These are phyloP conservation scores for Lolium perenne DNA, from an alignment of 176 grass and related monocot species.

Conservation along the genomic window DNA sequence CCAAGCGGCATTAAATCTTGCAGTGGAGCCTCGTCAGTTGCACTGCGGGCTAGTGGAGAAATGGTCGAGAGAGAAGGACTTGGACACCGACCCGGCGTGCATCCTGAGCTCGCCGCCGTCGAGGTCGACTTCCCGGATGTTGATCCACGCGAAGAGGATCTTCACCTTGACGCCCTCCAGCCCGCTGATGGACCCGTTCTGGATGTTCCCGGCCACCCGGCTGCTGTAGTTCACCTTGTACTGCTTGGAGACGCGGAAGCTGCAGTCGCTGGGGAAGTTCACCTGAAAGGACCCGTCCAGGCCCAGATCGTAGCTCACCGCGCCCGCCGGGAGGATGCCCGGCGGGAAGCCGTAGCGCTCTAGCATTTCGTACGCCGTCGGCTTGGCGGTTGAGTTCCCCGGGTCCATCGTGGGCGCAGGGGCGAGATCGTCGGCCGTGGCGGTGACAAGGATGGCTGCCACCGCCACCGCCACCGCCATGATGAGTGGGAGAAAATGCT, in stretches of 20 bases:
- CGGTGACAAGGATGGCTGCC: background rate
- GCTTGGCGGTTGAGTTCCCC: background rate
- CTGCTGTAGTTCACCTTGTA: constrained; percentile 44
- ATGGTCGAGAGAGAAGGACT: background rate
- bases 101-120: background rate
- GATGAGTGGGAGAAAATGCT: background rate
- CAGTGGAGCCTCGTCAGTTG: background rate
- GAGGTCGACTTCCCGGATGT: background rate
- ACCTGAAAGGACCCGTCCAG: constrained; percentile 65
- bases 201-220: constrained; percentile 47
- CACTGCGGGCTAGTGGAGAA: background rate
- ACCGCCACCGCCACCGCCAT: background rate
- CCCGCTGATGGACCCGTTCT: background rate
- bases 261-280: constrained; percentile 46
- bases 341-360: constrained; percentile 66
- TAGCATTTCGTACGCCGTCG: constrained; percentile 67
- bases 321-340: constrained; percentile 71
- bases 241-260: constrained; percentile 32
- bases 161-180: constrained; percentile 37
- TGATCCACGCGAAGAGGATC: background rate
- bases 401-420: background rate
- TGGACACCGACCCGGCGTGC: background rate
- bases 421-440: background rate
- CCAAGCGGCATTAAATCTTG: background rate
- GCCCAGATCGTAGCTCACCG: constrained; percentile 36